Evolutionary conservation across 1,284 basidiomycete species (phyloP).

Genomic region (Microbotryum saponariae): DNA sequence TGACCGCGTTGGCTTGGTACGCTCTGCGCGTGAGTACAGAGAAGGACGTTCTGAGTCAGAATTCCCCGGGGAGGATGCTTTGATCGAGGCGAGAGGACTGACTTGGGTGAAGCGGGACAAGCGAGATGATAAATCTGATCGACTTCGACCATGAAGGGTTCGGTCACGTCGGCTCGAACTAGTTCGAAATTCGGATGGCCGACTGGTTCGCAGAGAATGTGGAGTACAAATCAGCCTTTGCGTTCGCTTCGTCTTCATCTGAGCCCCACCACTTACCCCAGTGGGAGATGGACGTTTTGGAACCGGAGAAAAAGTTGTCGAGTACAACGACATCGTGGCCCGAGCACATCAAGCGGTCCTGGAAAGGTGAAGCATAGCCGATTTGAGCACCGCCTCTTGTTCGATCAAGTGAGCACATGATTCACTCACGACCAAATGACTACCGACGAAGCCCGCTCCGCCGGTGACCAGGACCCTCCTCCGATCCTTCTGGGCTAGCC

Average conservation of each 20-base stretch:
- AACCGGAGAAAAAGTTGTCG: constrained; percentile 98
- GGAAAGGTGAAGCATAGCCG: constrained; percentile 38
- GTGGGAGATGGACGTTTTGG: constrained; percentile 70
- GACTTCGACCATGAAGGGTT: constrained; percentile 94
- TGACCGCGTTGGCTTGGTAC: constrained; percentile 90
- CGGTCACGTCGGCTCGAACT: constrained; percentile 91
- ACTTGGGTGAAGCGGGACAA: constrained; percentile 77
- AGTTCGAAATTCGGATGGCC: constrained; percentile 98
- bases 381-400: neutral
- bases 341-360: constrained; percentile 87
- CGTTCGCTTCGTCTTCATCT: neutral
- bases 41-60: neutral
- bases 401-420: too few relatives aligned
- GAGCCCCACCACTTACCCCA: constrained; percentile 35
- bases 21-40: constrained; percentile 50
- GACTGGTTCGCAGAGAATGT: neutral
- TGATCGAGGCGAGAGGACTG: constrained; percentile 30
- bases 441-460: constrained; percentile 95
- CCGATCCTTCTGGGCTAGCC: constrained; percentile 65
- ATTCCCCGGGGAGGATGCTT: neutral
- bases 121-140: constrained; percentile 98
- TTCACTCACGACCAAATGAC: constrained; percentile 56
- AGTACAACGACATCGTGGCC: constrained; percentile 89
- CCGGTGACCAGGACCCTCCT: constrained; percentile 91
- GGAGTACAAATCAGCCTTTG: neutral